A percentile compares a stretch with the other conserved stretches of the same genome.
These are phyloP conservation scores for Ophiostoma ips DNA, from an alignment of 2,329 filamentous ascomycete genomes.

Conservation along the genomic window DNA sequence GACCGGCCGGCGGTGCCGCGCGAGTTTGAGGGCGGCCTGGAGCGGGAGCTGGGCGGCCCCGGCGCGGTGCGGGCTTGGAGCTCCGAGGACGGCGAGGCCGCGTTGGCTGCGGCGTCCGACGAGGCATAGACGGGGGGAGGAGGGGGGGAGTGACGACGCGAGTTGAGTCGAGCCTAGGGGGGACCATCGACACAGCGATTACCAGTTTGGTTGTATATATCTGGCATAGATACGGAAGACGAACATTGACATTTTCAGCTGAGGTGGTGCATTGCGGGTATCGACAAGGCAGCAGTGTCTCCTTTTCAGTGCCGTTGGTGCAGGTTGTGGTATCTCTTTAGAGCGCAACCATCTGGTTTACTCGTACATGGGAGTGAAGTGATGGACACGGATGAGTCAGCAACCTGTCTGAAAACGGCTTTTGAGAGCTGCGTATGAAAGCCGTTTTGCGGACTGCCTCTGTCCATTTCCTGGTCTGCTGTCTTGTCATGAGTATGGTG, in stretches of 20 bases:
- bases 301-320: too few relatives aligned
- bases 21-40: conserved; percentile 58
- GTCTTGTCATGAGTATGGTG: too few relatives aligned
- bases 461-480: too few relatives aligned
- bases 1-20: conserved; percentile 56
- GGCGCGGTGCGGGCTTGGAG: conserved; percentile 36
- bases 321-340: too few relatives aligned
- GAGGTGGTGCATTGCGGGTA: too few relatives aligned
- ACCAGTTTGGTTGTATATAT: conserved; percentile 7
- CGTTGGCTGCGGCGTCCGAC: not conserved
- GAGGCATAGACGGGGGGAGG: not conserved
- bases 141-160: not conserved
- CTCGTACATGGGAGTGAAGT: too few relatives aligned
- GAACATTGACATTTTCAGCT: not conserved
- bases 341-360: too few relatives aligned
- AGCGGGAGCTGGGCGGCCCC: conserved; percentile 60
- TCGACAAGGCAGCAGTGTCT: too few relatives aligned
- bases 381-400: too few relatives aligned
- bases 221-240: conserved; percentile 8
- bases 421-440: too few relatives aligned
- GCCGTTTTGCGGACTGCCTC: too few relatives aligned
- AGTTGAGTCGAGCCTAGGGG: not conserved
- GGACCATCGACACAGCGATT: not conserved
- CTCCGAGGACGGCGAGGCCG: conserved; percentile 5
- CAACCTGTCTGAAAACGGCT: too few relatives aligned